These are phyloP conservation scores for Ophiostoma montium DNA, from an alignment of 2,329 filamentous ascomycete species.

Conservation along the genomic window DNA sequence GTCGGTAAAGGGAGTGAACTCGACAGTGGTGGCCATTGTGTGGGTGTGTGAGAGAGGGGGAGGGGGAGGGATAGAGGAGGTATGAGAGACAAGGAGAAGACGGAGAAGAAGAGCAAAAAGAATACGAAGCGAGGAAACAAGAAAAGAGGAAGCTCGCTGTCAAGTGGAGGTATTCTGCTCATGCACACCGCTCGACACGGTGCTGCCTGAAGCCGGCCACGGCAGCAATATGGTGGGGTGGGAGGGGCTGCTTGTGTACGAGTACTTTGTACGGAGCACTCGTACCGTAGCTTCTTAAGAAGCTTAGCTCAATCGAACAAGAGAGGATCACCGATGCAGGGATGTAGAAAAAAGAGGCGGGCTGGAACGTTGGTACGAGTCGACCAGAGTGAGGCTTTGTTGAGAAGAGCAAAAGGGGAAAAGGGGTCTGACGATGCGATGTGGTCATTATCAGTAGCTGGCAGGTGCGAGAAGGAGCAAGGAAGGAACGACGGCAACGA, in stretches of 20 bases:
- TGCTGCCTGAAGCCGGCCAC: neutral
- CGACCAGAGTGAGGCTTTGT: neutral
- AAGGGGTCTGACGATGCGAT: neutral
- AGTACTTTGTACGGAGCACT: neutral
- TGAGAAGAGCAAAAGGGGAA: no score
- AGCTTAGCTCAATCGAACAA: neutral
- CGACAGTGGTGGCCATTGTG: conserved; percentile 63
- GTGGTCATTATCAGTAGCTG: neutral
- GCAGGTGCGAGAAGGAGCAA: no score
- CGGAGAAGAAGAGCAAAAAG: neutral
- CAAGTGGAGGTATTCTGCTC: neutral
- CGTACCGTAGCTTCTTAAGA: neutral
- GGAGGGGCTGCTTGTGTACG: neutral
- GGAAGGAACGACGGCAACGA: neutral
- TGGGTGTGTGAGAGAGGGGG: no score
- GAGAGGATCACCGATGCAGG: neutral
- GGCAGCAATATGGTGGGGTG: neutral
- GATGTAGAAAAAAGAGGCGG: neutral
- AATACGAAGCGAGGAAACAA: conserved; percentile 1
- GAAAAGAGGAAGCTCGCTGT: neutral
- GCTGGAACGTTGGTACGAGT: neutral
- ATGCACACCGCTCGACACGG: conserved; percentile 1
- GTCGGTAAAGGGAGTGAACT: conserved; percentile 76
- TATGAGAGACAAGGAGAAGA: neutral
- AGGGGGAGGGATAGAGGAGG: no score